phyloP scores from a whole-genome alignment of 1,284 basidiomycete genomes.

The Thelephora terrestris region DNA sequence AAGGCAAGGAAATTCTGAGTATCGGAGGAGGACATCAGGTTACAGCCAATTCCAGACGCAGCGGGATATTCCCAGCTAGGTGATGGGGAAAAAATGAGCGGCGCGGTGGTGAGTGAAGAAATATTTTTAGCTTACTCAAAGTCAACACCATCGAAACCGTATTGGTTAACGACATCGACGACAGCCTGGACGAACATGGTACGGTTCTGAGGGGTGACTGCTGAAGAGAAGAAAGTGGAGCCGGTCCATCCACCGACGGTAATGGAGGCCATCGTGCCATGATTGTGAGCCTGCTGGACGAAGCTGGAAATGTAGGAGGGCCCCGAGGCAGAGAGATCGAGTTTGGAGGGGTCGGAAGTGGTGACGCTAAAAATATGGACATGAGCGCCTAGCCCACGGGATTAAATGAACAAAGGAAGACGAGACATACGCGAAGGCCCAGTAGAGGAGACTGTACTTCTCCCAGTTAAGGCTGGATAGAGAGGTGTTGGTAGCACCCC shows the following conservation, averaged over 20 bases:
- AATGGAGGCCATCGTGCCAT: slow-evolving; percentile 63
- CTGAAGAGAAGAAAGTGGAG: slow-evolving; percentile 66
- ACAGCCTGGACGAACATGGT: slow-evolving; percentile 62
- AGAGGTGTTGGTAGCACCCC: slow-evolving; percentile 33
- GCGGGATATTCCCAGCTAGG: slow-evolving; percentile 79
- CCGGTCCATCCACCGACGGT: slow-evolving; percentile 88
- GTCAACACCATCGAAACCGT: slow-evolving; percentile 76
- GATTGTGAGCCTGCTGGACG: slow-evolving; percentile 40
- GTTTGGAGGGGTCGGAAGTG: slow-evolving; percentile 31
- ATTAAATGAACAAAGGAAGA: slow-evolving; percentile 29
- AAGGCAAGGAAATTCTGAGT: slow-evolving; percentile 49
- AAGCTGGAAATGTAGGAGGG: slow-evolving; percentile 36
- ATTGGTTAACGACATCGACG: slow-evolving; percentile 46
- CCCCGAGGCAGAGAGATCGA: slow-evolving; percentile 35
- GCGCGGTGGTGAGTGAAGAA: not conserved
- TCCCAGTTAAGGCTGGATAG: slow-evolving; percentile 40
- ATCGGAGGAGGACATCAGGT: slow-evolving; percentile 50
- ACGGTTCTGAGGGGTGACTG: slow-evolving; percentile 53
- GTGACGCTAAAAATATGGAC: slow-evolving; percentile 24
- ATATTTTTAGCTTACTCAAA: slow-evolving; percentile 52
- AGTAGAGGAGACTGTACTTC: slow-evolving; percentile 45
- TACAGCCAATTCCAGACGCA: slow-evolving; percentile 55
- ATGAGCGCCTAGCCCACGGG: slow-evolving; percentile 9
- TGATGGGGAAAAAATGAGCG: not conserved
- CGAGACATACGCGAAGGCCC: slow-evolving; percentile 46